Evolutionary conservation across 345 rosid species (phyloP).

Genomic region (Eucalyptus sp.): DNA sequence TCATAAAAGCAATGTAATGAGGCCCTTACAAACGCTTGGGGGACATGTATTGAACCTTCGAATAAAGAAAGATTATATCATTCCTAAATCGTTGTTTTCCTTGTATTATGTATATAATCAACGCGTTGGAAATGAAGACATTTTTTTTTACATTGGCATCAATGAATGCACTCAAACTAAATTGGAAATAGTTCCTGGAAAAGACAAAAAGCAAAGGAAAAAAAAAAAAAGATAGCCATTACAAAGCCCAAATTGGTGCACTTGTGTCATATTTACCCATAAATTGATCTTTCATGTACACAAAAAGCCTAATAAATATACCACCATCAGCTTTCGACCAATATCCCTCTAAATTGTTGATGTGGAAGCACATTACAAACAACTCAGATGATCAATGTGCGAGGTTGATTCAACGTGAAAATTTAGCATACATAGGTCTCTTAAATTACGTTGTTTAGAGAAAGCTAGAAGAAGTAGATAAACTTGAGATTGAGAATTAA

Average conservation of each 20-base stretch:
- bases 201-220: not conserved
- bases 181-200: not conserved
- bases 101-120: not conserved
- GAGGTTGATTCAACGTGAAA: not conserved
- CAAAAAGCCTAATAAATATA: not conserved
- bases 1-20: not conserved
- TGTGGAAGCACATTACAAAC: not conserved
- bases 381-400: accelerated
- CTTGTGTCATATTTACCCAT: not conserved
- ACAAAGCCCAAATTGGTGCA: not conserved
- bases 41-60: not conserved
- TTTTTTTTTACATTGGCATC: not conserved
- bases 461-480: not conserved
- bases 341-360: not conserved
- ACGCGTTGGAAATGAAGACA: not conserved
- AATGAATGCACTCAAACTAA: not conserved
- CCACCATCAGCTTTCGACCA: not conserved
- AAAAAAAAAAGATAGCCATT: accelerated
- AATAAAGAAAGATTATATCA: not conserved
- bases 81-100: not conserved
- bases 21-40: not conserved
- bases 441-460: not conserved
- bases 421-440: not conserved
- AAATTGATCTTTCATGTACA: not conserved
- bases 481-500: not conserved